Conservation (phyloP, 139 green algal genomes). For the Medakamo hakoo region DNA sequence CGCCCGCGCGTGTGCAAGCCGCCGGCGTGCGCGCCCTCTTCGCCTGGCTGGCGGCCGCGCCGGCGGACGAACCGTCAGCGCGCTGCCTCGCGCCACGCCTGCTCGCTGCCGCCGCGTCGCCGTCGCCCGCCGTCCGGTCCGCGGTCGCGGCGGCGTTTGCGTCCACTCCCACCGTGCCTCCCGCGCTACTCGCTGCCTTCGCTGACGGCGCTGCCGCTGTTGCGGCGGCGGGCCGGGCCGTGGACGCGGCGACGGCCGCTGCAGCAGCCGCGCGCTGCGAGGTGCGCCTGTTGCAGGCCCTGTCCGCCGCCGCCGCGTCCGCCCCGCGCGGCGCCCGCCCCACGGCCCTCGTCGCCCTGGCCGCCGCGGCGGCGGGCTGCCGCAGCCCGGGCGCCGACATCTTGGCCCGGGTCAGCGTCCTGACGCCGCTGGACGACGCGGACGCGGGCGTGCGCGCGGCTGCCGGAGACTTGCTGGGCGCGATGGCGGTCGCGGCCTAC, state of each 20-base stretch:
- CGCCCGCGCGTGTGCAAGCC: not conserved
- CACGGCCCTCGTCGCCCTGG: not conserved
- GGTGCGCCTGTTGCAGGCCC: not conserved
- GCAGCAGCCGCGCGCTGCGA: not conserved
- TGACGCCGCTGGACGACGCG: slow-evolving; percentile 12
- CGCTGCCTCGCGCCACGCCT: not conserved
- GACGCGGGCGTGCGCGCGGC: slow-evolving; percentile 6
- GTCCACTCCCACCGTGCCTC: too few relatives aligned
- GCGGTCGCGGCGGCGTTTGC: too few relatives aligned
- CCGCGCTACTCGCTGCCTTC: not conserved
- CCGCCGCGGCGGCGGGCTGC: too few relatives aligned
- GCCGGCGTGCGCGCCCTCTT: not conserved
- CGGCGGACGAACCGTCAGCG: not conserved
- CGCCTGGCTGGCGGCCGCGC: not conserved
- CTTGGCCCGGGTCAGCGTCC: slow-evolving; percentile 18
- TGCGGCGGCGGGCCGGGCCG: too few relatives aligned
- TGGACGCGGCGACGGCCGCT: too few relatives aligned
- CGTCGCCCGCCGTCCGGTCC: not conserved
- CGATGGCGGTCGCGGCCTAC: not conserved
- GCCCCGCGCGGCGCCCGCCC: too few relatives aligned
- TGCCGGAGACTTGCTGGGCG: slow-evolving; percentile 17
- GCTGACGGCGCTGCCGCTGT: too few relatives aligned
- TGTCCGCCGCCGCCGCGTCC: not conserved
- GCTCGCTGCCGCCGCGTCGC: too few relatives aligned
- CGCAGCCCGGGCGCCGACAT: slow-evolving; percentile 7